Base-by-base conservation (phyloP, 208 protist species). In the Leptomonas seymouri region DNA sequence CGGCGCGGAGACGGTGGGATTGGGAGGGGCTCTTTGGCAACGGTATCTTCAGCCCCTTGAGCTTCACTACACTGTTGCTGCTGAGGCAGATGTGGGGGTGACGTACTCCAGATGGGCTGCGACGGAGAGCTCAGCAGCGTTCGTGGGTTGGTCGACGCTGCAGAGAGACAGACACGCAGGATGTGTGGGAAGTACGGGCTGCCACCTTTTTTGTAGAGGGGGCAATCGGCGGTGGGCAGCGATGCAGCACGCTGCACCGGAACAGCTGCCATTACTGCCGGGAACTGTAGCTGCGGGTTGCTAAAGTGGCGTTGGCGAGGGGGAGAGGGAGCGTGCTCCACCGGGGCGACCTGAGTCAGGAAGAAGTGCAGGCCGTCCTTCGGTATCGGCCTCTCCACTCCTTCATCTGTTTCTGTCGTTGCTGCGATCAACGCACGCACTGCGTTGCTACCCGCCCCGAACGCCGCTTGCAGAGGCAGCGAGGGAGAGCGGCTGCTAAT, bases 361-460 rank as follows among this genome's bases (percentile, higher is more conserved):
- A n/a, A n/a, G n/a, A n/a, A n/a, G n/a, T n/a, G n/a, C n/a, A n/a
- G n/a, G n/a, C n/a, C n/a, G n/a, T n/a, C n/a, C n/a, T n/a, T n/a
- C n/a, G n/a, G n/a, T n/a, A n/a, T n/a, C n/a, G 34, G 9, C 3
- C 9, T 39, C 34, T 39, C 34, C 44, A n/a, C 20, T 44, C 21
- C 25, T 3, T 18, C 14, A n/a, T 58, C 57, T 21, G 23, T 45
- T 21, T 12, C 42, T n/a, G 25, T 61, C 14, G 39, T 44, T 11
- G 57, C 27, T 1, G 31, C 20, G 25, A 45, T 44, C 31, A 75
- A 28, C 8, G 61, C 50, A 36, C 60, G 70, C 41, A 75, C 61
- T 16, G 60, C 70, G 54, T 58, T 54, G 62, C 61, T 64, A 53
- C 70, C 70, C 3, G 54, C 46, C 0, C 70, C 70, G 44, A 69